Evolutionary conservation across 257 asterid genomes (phyloP).

Genomic region (Salvia rosmarinus): DNA sequence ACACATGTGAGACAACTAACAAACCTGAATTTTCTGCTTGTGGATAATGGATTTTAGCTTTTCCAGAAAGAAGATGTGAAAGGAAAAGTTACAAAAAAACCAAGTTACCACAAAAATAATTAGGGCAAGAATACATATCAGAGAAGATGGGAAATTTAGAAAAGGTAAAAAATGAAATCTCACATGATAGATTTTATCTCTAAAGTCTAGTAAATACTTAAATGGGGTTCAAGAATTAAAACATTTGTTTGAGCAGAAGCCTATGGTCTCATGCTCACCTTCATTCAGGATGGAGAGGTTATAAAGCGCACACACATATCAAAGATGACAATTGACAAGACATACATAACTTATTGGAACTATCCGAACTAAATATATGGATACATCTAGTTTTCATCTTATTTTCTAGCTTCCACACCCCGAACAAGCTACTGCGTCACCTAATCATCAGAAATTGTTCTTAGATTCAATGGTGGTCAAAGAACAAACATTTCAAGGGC

Average conservation of each 20-base stretch:
- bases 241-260: background rate
- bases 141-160: background rate
- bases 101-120: constrained; percentile 7
- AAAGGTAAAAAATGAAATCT: background rate
- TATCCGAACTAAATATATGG: background rate
- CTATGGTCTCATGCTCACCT: background rate
- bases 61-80: no score
- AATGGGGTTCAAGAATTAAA: background rate
- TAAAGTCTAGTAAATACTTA: no score
- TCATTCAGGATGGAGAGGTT: background rate
- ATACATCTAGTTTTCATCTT: background rate
- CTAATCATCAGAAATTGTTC: constrained; percentile 4
- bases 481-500: constrained; percentile 15
- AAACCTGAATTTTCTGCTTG: background rate
- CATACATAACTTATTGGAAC: background rate
- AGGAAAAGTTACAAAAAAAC: background rate
- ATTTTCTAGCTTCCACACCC: background rate
- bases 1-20: background rate
- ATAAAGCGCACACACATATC: no score
- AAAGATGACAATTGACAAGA: constrained; percentile 15
- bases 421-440: constrained; percentile 15
- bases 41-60: background rate
- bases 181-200: background rate
- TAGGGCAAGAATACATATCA: background rate
- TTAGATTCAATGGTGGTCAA: constrained; percentile 9